Evolutionary conservation across 768 basidiomycete species (phyloP).

Genomic region (Paxillus involutus): DNA sequence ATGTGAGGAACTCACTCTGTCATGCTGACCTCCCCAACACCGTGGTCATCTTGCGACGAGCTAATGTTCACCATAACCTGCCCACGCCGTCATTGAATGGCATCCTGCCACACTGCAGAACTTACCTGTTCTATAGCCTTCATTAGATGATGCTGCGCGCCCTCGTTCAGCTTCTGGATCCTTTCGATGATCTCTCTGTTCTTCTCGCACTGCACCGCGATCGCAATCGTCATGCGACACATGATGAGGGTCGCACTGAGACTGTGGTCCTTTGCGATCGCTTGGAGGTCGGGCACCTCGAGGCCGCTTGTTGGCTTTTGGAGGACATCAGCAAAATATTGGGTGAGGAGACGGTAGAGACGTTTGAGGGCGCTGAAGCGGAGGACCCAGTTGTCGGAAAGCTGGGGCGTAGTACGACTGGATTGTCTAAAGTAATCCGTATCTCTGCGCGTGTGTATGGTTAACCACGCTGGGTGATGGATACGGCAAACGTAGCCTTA

Average conservation of each 20-base stretch:
- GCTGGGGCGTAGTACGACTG: slow-evolving; percentile 55
- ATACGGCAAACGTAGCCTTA: slow-evolving; percentile 38
- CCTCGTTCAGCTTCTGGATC: slow-evolving; percentile 82
- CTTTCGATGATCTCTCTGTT: slow-evolving; percentile 88
- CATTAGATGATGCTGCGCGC: slow-evolving; percentile 88
- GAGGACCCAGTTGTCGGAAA: slow-evolving; percentile 86
- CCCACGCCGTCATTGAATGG: background rate
- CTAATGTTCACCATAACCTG: slow-evolving; percentile 80
- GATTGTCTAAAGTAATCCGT: slow-evolving; percentile 72
- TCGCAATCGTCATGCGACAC: slow-evolving; percentile 80
- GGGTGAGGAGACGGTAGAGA: slow-evolving; percentile 84
- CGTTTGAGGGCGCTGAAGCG: slow-evolving; percentile 82
- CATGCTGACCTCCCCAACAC: slow-evolving; percentile 61
- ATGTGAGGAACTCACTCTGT: slow-evolving; percentile 65
- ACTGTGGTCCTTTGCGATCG: slow-evolving; percentile 76
- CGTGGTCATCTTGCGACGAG: slow-evolving; percentile 44
- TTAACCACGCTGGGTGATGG: slow-evolving; percentile 6
- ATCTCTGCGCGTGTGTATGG: slow-evolving; percentile 50
- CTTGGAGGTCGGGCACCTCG: slow-evolving; percentile 86
- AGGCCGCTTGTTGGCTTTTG: slow-evolving; percentile 76
- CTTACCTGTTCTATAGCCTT: slow-evolving; percentile 88
- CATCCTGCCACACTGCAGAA: slow-evolving; percentile 2
- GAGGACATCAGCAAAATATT: slow-evolving; percentile 83
- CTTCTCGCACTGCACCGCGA: slow-evolving; percentile 85
- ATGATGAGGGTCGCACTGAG: slow-evolving; percentile 65